Evolutionary conservation across 2,329 filamentous ascomycete genomes (phyloP).

Genomic region (Mollisia scopiformis): DNA sequence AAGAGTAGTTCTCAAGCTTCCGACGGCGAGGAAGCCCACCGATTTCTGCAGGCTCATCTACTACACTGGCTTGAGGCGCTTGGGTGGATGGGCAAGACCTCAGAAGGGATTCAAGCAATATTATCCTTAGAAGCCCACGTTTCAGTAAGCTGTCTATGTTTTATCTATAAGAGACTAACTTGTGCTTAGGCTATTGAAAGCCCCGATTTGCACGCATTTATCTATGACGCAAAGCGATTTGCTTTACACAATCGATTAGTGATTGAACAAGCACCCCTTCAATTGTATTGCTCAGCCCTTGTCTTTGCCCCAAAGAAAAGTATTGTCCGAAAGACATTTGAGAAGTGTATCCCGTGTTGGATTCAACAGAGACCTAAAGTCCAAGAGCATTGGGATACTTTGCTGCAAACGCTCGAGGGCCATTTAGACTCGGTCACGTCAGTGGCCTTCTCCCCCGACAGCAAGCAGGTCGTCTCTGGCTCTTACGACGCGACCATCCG

Average conservation of each 20-base stretch:
- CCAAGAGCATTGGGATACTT: background rate
- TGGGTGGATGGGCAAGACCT: constrained; percentile 30
- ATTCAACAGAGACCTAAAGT: background rate
- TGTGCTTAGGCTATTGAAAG: constrained; percentile 1
- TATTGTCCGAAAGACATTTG: background rate
- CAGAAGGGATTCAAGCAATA: background rate
- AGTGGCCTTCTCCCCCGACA: constrained; percentile 12
- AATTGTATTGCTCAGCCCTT: constrained; percentile 20
- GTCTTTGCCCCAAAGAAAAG: background rate
- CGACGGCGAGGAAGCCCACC: constrained; percentile 31
- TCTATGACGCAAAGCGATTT: constrained; percentile 25
- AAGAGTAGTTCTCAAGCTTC: constrained; percentile 31
- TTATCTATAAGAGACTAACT: background rate
- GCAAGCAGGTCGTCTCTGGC: constrained; percentile 8
- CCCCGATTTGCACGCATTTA: constrained; percentile 10
- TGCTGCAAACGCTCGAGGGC: background rate
- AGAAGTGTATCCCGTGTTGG: background rate
- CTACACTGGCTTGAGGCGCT: constrained; percentile 28
- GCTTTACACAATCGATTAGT: constrained; percentile 9
- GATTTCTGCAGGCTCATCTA: constrained; percentile 38
- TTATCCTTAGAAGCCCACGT: constrained; percentile 8
- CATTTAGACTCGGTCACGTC: background rate
- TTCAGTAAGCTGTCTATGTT: constrained; percentile 6
- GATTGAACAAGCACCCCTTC: constrained; percentile 22
- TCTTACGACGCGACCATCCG: background rate